These are phyloP conservation scores for Mycena venus DNA, from an alignment of 768 basidiomycete species.

Conservation along the genomic window DNA sequence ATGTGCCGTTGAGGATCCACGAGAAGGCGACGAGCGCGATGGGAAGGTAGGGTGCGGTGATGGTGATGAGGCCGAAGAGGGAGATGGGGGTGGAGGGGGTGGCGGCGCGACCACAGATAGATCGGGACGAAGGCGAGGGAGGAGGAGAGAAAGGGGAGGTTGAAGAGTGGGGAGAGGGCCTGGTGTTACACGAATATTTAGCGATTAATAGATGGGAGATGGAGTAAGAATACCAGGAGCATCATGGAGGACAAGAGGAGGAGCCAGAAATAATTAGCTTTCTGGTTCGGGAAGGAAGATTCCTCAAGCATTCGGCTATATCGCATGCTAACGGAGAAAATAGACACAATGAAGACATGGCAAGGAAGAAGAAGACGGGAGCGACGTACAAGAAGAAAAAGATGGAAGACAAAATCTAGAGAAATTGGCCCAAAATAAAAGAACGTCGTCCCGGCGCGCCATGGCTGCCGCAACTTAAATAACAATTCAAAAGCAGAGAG, in stretches of 20 bases:
- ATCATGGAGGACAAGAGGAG: constrained; percentile 86
- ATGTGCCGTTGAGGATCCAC: constrained; percentile 86
- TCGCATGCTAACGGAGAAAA: constrained; percentile 78
- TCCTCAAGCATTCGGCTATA: constrained; percentile 98
- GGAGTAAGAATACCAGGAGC: constrained; percentile 72
- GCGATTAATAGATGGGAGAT: neutral
- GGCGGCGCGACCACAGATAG: constrained; percentile 96
- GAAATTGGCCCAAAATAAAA: constrained; percentile 96
- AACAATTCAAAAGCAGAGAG: neutral
- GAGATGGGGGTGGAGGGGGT: constrained; percentile 97
- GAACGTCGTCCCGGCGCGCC: constrained; percentile 92
- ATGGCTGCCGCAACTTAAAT: constrained; percentile 65
- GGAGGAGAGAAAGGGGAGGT: constrained; percentile 93
- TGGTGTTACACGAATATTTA: constrained; percentile 41
- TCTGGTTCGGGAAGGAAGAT: constrained; percentile 91
- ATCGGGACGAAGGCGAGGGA: constrained; percentile 95
- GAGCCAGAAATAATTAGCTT: constrained; percentile 97
- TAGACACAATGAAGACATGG: neutral
- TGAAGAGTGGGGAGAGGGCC: constrained; percentile 88
- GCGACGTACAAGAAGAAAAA: constrained; percentile 96
- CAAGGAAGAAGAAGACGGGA: neutral
- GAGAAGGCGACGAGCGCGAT: constrained; percentile 91
- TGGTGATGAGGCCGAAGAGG: constrained; percentile 93
- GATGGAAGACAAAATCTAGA: constrained; percentile 94
- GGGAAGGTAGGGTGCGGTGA: constrained; percentile 96